A percentile compares a stretch with the other conserved stretches of the same genome.
These are phyloP conservation scores for Penicillium bialowiezense DNA, from an alignment of 495 filamentous ascomycete species.

Conservation along the genomic window DNA sequence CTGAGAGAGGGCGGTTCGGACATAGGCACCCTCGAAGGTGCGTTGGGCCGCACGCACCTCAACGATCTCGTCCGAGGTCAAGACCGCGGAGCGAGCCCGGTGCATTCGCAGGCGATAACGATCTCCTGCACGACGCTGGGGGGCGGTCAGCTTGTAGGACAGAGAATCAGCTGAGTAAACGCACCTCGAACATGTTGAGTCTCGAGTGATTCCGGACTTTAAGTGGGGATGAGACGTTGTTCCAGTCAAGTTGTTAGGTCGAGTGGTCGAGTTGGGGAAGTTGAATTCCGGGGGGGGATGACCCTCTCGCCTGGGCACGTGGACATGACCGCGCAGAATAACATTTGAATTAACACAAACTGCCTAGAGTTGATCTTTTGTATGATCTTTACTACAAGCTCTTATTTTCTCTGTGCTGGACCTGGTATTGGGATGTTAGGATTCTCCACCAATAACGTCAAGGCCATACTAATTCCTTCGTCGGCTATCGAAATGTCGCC, in stretches of 20 bases:
- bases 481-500: constrained; percentile 37
- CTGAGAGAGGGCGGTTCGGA: constrained; percentile 88
- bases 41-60: constrained; percentile 93
- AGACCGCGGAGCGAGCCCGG: constrained; percentile 77
- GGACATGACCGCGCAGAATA: too few relatives aligned
- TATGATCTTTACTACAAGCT: too few relatives aligned
- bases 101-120: constrained; percentile 67
- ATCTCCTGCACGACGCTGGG: constrained; percentile 46
- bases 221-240: too few relatives aligned
- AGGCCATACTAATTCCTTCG: constrained; percentile 14
- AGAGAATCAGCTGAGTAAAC: not conserved
- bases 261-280: not conserved
- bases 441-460: constrained; percentile 34
- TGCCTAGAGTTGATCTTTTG: constrained; percentile 10
- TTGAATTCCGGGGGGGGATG: not conserved
- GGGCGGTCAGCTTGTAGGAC: not conserved
- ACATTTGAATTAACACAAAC: too few relatives aligned
- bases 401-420: too few relatives aligned
- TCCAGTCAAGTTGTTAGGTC: too few relatives aligned
- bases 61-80: constrained; percentile 80
- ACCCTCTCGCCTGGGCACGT: too few relatives aligned
- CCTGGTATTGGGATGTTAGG: too few relatives aligned
- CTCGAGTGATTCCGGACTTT: too few relatives aligned
- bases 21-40: constrained; percentile 96
- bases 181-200: not conserved